Base-by-base conservation (phyloP, 108 stramenopile genomes). In the Cylindrotheca closterium region DNA sequence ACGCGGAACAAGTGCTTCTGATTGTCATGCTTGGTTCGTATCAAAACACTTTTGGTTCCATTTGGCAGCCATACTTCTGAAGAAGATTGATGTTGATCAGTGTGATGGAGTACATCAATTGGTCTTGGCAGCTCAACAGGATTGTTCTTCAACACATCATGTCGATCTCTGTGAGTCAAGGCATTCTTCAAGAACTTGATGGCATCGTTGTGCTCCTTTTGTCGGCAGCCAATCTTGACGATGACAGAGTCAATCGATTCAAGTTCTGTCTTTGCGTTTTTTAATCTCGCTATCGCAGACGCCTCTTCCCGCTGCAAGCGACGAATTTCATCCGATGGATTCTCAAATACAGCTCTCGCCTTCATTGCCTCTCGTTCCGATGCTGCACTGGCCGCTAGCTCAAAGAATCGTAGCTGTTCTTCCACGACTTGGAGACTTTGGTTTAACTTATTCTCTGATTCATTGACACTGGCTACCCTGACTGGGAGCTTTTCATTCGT, bases 331-430 rank as follows among this genome's bases (percentile, higher is more conserved):
- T 23, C 4, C 7, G 55, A 23, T 18, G 65, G 65, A 30, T 51
- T 45, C 34, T 55, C 27, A 12, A 22, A 18, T 47, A 49, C 21
- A 17, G 33, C 55, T 1, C 47, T 42, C 17, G 33, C 47, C 28
- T 34, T 55, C 45, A 67, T 47, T 17, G 37, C 55, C 32, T 67
- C 28, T 0, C 55, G 45, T 56, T 67, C 65, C 4, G 54, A 57
- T 7, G 54, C 65, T 3, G 65, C 65, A 47, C 56, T 57, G 1
- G 65, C 54, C 7, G 55, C 25, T 4, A 47, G 21, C 37, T 57
- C 65, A 53, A 67, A 67, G 3, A 15, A 27, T 19, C 15, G 31
- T 2, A 48, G 21, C 17, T 57, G 27, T 24, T 46, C 12, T 46
- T 47, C 23, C 24, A 67, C 55, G 5, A 28, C 46, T 21, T 29